Evolutionary conservation across 2,329 filamentous ascomycete genomes (phyloP).

Genomic region (Chaetomium olivaceum): DNA sequence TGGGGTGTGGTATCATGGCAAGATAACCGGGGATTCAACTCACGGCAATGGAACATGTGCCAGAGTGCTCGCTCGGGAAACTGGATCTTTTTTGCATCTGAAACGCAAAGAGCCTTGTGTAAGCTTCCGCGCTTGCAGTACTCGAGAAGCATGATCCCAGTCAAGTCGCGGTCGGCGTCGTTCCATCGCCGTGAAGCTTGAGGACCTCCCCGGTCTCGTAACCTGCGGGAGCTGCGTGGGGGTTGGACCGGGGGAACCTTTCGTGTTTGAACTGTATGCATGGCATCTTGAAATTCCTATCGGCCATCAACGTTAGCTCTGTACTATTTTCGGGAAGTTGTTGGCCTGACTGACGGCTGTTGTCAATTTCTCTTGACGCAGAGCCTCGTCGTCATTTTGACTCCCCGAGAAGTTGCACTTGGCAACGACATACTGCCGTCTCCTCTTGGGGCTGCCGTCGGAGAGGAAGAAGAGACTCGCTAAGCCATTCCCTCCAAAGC

Average conservation of each 20-base stretch:
- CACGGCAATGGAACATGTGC: conserved; percentile 15
- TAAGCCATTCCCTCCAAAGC: conserved; percentile 2
- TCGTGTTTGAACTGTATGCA: background rate
- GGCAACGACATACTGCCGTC: background rate
- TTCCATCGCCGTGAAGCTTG: background rate
- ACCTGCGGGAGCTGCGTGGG: background rate
- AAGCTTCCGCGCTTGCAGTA: conserved; percentile 9
- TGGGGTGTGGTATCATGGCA: no score
- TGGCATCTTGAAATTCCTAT: background rate
- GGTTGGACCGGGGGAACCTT: background rate
- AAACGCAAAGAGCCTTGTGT: background rate
- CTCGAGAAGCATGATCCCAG: conserved; percentile 9
- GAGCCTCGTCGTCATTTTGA: no score
- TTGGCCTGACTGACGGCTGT: background rate
- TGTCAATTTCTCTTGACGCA: background rate
- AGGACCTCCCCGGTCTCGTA: background rate
- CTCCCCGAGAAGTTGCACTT: background rate
- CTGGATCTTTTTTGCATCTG: background rate
- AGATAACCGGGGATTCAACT: background rate
- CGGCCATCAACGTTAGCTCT: background rate
- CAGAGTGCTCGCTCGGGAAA: conserved; percentile 6
- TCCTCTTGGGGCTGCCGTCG: background rate
- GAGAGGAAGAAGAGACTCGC: background rate
- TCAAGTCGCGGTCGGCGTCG: background rate
- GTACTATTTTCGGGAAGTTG: no score